These are phyloP conservation scores for Corylus americana DNA, from an alignment of 306 rosid species.

Conservation along the genomic window DNA sequence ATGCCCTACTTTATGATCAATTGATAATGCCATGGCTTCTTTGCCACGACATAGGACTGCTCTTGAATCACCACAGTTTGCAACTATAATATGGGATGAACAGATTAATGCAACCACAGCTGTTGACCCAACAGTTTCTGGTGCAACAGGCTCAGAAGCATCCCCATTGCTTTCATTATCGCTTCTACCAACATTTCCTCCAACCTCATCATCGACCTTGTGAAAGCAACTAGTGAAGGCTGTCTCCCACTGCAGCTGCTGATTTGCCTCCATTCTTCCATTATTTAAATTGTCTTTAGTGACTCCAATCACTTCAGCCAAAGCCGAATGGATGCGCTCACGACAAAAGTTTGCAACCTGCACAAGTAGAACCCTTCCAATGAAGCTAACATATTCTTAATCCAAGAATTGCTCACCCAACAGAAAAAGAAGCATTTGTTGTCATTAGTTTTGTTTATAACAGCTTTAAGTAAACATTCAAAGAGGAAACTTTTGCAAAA, in stretches of 20 bases:
- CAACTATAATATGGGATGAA: slow-evolving; percentile 59
- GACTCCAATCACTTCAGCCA: slow-evolving; percentile 47
- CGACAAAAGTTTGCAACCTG: slow-evolving; percentile 64
- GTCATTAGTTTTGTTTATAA: background rate
- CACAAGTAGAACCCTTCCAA: slow-evolving; percentile 10
- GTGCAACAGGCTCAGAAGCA: slow-evolving; percentile 45
- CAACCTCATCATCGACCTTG: slow-evolving; percentile 54
- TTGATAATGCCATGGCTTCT: slow-evolving; percentile 51
- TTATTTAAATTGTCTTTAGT: slow-evolving; percentile 23
- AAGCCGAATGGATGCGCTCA: slow-evolving; percentile 53
- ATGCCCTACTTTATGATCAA: slow-evolving; percentile 54
- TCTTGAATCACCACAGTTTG: slow-evolving; percentile 68
- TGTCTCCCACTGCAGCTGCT: slow-evolving; percentile 47
- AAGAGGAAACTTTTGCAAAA: background rate
- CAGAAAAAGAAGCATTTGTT: background rate
- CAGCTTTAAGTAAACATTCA: background rate
- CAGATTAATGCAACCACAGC: slow-evolving; percentile 57
- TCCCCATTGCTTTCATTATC: slow-evolving; percentile 20
- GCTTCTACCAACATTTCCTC: slow-evolving; percentile 39
- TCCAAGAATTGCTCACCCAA: background rate
- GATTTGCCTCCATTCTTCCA: slow-evolving; percentile 31
- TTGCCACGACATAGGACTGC: slow-evolving; percentile 60
- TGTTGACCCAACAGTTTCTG: slow-evolving; percentile 65
- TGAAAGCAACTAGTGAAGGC: slow-evolving; percentile 45
- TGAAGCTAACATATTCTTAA: slow-evolving; percentile 15